Percentiles rank a stretch among this genome's conserved stretches.
Conservation (phyloP, 2,329 filamentous ascomycete species). For the Coniosporium tulheliwenetii region DNA sequence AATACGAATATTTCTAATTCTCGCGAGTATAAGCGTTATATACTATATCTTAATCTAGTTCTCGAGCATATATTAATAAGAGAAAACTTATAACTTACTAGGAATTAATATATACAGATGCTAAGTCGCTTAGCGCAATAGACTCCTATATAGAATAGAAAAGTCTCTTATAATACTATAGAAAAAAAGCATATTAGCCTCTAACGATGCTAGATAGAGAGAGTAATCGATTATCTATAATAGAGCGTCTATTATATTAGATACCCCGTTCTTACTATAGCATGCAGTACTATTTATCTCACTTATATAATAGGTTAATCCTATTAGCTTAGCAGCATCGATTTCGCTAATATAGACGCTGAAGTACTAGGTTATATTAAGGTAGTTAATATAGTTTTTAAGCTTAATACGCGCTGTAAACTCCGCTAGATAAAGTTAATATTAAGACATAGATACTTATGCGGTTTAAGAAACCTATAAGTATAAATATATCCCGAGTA, state of each 20-base stretch:
- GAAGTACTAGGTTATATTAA: conserved; percentile 1
- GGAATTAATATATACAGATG: not conserved
- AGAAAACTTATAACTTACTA: not conserved
- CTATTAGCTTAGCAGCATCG: not conserved
- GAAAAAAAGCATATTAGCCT: not conserved
- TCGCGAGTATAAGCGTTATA: no score
- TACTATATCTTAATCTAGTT: no score
- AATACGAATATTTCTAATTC: no score
- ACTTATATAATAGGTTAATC: conserved; percentile 6
- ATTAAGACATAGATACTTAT: not conserved
- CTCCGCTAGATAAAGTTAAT: not conserved
- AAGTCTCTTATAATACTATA: not conserved
- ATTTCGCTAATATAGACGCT: not conserved
- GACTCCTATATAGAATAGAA: not conserved
- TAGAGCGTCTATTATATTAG: conserved; percentile 11
- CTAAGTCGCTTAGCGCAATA: not conserved
- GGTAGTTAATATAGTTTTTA: not conserved
- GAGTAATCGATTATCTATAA: conserved; percentile 12
- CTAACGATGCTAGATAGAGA: conserved; percentile 9
- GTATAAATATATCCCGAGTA: not conserved
- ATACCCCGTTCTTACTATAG: conserved; percentile 9
- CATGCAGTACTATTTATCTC: conserved; percentile 15
- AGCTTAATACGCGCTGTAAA: not conserved
- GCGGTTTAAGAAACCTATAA: not conserved
- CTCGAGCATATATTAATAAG: no score